Percentiles rank a stretch among this genome's conserved stretches.
phyloP scores from a whole-genome alignment of 2,329 filamentous ascomycete species.

The Daldinia sp. region DNA sequence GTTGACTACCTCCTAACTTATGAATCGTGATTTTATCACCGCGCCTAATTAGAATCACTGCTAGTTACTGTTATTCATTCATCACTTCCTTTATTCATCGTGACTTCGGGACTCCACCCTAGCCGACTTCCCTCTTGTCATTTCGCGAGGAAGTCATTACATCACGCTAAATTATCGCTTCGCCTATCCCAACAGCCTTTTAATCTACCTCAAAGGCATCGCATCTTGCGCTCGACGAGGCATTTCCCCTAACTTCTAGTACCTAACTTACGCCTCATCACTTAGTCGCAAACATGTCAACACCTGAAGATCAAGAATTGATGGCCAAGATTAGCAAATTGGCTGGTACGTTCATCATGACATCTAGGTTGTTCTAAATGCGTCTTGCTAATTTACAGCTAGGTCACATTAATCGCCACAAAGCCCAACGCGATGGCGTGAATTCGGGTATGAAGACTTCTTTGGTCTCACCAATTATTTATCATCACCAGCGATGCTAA shows the following conservation, averaged over 20 bases:
- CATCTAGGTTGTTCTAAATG: constrained; percentile 10
- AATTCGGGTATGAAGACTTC: constrained; percentile 45
- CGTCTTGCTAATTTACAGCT: constrained; percentile 45
- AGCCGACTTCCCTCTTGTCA: constrained; percentile 5
- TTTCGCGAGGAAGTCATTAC: background rate
- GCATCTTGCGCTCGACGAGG: background rate
- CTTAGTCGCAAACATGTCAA: constrained; percentile 44
- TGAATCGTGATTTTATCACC: constrained; percentile 16
- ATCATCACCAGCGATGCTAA: constrained; percentile 13
- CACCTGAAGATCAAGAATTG: constrained; percentile 63
- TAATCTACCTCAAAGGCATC: background rate
- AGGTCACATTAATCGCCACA: constrained; percentile 86
- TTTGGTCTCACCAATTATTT: background rate
- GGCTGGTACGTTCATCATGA: constrained; percentile 56
- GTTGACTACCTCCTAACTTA: background rate
- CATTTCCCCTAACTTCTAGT: constrained; percentile 11
- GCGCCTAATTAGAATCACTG: constrained; percentile 14
- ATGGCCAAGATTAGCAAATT: constrained; percentile 66
- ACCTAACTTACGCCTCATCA: constrained; percentile 35
- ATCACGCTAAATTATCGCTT: background rate
- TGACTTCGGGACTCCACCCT: constrained; percentile 12
- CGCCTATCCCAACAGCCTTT: background rate
- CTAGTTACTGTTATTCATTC: background rate
- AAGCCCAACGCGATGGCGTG: constrained; percentile 68
- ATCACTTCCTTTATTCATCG: constrained; percentile 18